Conservation (phyloP, 2,329 filamentous ascomycete species). For the Lachnellula suecica region DNA sequence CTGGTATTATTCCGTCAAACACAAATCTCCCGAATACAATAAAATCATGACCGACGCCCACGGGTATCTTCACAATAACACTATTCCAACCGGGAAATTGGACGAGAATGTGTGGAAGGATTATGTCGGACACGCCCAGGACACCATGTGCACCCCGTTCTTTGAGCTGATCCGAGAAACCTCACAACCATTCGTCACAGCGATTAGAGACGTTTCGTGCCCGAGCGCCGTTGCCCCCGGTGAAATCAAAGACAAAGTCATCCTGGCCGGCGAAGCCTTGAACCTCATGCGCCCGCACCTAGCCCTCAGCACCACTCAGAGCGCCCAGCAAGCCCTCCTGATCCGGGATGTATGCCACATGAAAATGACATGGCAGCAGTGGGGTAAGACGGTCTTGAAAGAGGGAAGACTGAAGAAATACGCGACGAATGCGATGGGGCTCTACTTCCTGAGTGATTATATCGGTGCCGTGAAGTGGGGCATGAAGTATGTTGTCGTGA, state of each 20-base stretch:
- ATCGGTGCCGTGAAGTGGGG: not conserved
- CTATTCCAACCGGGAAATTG: conserved; percentile 17
- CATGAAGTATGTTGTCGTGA: not conserved
- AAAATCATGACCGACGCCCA: conserved; percentile 29
- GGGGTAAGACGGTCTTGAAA: conserved; percentile 1
- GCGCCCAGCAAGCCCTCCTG: not conserved
- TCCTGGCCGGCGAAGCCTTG: conserved; percentile 36
- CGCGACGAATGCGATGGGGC: not conserved
- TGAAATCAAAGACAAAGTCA: conserved; percentile 37
- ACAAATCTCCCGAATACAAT: conserved; percentile 7
- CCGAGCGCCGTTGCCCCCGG: conserved; percentile 35
- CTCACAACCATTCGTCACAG: conserved; percentile 40
- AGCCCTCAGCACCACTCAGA: conserved; percentile 6
- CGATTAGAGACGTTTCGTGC: conserved; percentile 40
- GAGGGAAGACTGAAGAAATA: not conserved
- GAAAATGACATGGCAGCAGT: not conserved
- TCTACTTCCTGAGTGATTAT: not conserved
- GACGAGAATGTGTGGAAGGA: not conserved
- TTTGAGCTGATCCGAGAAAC: conserved; percentile 39
- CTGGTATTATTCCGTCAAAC: conserved; percentile 38
- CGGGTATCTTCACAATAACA: conserved; percentile 19
- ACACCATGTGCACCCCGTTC: not conserved
- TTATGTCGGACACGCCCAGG: not conserved
- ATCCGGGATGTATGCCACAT: conserved; percentile 1
- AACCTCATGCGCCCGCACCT: conserved; percentile 7